These are phyloP conservation scores for Acanthamoeba polyphaga DNA, from an alignment of 208 protist genomes.

Conservation along the genomic window DNA sequence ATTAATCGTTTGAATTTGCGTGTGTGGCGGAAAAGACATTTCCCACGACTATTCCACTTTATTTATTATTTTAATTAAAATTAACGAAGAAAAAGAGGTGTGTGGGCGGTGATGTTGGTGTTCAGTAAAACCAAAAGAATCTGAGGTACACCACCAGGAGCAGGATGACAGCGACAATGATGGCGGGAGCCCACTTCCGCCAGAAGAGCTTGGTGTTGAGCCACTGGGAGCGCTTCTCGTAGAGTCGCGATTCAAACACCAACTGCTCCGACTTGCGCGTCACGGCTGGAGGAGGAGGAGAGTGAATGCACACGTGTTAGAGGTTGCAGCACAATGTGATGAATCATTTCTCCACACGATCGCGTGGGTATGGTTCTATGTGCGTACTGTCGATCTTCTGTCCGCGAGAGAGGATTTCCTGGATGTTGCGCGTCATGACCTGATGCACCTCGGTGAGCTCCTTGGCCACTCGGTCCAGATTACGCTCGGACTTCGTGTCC, in stretches of 20 bases:
- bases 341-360: background rate
- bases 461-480: conserved; percentile 87
- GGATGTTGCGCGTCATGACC: conserved; percentile 92
- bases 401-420: conserved; percentile 89
- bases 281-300: background rate
- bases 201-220: conserved; percentile 84
- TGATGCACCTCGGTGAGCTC: conserved; percentile 89
- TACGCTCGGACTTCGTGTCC: conserved; percentile 88
- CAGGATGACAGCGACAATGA: conserved; percentile 79
- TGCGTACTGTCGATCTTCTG: conserved; percentile 88
- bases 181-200: conserved; percentile 84
- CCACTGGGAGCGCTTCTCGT: conserved; percentile 87
- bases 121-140: conserved; percentile 82
- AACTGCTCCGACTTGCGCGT: conserved; percentile 67
- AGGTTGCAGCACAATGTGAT: too few species aligned
- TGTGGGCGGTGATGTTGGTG: background rate
- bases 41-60: background rate
- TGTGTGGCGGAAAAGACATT: too few species aligned
- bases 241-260: conserved; percentile 80
- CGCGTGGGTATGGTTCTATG: background rate
- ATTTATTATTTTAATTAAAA: too few species aligned
- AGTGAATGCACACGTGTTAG: background rate
- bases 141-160: conserved; percentile 86
- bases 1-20: too few species aligned
- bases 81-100: too few species aligned